phyloP scores from a whole-genome alignment of 805 yeast species.

The Sugiyamaella floridensis region DNA sequence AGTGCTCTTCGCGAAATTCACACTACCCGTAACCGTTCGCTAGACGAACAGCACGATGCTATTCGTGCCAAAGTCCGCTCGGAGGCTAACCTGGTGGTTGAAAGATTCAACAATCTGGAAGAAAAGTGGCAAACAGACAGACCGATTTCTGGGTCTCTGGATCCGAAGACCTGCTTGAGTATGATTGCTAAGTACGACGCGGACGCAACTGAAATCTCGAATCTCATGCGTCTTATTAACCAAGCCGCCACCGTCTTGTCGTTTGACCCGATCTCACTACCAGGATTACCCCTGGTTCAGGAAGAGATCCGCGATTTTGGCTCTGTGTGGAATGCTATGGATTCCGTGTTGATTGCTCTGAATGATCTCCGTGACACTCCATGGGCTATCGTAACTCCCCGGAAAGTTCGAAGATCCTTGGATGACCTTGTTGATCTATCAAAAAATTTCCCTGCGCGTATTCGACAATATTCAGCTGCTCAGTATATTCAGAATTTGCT shows the following conservation, averaged over 20 bases:
- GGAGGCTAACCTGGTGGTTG: slow-evolving; percentile 36
- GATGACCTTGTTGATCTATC: slow-evolving; percentile 45
- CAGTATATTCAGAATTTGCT: slow-evolving; percentile 46
- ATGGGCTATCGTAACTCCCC: slow-evolving; percentile 47
- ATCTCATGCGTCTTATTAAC: slow-evolving; percentile 20
- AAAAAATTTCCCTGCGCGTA: slow-evolving; percentile 47
- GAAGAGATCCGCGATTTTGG: slow-evolving; percentile 52
- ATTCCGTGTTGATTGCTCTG: slow-evolving; percentile 43
- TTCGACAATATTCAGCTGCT: slow-evolving; percentile 65
- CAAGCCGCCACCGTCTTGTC: slow-evolving; percentile 34
- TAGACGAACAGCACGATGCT: slow-evolving; percentile 39
- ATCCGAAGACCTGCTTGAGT: slow-evolving; percentile 22
- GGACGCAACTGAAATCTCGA: slow-evolving; percentile 11
- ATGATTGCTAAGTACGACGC: slow-evolving; percentile 26
- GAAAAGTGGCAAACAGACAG: slow-evolving; percentile 41
- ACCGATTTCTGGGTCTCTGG: slow-evolving; percentile 26
- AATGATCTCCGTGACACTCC: slow-evolving; percentile 35
- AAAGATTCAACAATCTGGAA: slow-evolving; percentile 27
- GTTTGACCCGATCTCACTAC: slow-evolving; percentile 27
- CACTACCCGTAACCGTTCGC: slow-evolving; percentile 29
- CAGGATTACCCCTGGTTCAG: slow-evolving; percentile 29
- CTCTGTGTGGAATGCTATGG: slow-evolving; percentile 58
- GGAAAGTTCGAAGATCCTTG: slow-evolving; percentile 40
- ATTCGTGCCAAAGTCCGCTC: slow-evolving; percentile 38
- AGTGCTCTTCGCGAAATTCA: slow-evolving; percentile 37